phyloP scores from a whole-genome alignment of 306 rosid species.

The Echinosophora koreensis region DNA sequence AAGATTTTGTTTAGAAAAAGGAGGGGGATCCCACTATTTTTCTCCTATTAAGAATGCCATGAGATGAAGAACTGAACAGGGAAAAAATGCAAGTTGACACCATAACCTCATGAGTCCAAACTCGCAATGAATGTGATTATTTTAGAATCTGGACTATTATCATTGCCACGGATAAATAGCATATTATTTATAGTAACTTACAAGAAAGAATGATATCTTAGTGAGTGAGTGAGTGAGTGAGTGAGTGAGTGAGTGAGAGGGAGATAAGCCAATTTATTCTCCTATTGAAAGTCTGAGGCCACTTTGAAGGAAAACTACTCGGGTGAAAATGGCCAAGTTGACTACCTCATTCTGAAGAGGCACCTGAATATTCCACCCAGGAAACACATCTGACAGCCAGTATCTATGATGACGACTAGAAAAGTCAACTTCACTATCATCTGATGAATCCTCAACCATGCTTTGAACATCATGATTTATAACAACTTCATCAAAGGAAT shows the following conservation, averaged over 20 bases:
- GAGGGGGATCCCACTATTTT: background rate
- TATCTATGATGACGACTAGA: constrained; percentile 52
- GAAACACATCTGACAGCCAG: constrained; percentile 56
- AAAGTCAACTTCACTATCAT: constrained; percentile 66
- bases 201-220: constrained; percentile 11
- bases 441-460: constrained; percentile 73
- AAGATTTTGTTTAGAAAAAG: background rate
- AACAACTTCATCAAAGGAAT: constrained; percentile 57
- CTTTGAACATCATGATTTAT: constrained; percentile 58
- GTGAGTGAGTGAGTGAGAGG: background rate
- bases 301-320: constrained; percentile 26
- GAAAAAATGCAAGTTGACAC: constrained; percentile 22
- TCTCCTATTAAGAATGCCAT: background rate
- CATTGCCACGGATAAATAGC: background rate
- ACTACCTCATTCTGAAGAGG: constrained; percentile 69
- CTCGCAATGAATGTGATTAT: background rate
- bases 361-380: constrained; percentile 51
- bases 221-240: too few relatives aligned
- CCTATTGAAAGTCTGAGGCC: constrained; percentile 14
- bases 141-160: constrained; percentile 27
- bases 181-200: constrained; percentile 15
- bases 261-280: constrained; percentile 28
- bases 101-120: constrained; percentile 28
- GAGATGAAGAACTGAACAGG: background rate
- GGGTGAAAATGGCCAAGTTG: constrained; percentile 11